A percentile compares a stretch with the other conserved stretches of the same genome.
Evolutionary conservation across 2,329 filamentous ascomycete genomes (phyloP).

Genomic region (Tolypocladium inflatum): DNA sequence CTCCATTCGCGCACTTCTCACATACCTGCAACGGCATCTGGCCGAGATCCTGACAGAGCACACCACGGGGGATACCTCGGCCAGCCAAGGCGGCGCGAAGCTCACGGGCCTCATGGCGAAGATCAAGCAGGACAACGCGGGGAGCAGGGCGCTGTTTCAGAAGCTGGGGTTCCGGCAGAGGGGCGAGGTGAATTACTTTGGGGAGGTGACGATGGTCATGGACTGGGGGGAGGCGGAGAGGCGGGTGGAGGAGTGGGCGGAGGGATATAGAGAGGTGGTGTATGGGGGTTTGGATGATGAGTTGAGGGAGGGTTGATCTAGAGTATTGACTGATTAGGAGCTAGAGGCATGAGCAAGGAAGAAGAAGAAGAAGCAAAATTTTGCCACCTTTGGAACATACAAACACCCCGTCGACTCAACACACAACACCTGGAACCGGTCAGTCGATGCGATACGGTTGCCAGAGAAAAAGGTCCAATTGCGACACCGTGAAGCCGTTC

Average conservation of each 20-base stretch:
- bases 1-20: constrained; percentile 57
- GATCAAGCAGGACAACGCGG: constrained; percentile 45
- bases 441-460: too few relatives aligned
- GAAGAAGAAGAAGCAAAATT: too few relatives aligned
- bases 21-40: constrained; percentile 52
- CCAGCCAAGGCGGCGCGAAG: neutral
- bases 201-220: constrained; percentile 44
- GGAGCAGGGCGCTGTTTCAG: constrained; percentile 41
- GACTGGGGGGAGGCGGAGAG: constrained; percentile 16
- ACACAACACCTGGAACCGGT: too few relatives aligned
- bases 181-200: constrained; percentile 50
- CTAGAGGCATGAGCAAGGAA: too few relatives aligned
- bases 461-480: too few relatives aligned
- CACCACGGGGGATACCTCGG: constrained; percentile 7
- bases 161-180: constrained; percentile 40
- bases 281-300: constrained; percentile 8
- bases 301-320: neutral
- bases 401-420: too few relatives aligned
- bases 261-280: constrained; percentile 12
- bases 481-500: too few relatives aligned
- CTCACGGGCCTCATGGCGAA: constrained; percentile 41
- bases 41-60: constrained; percentile 42
- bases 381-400: too few relatives aligned
- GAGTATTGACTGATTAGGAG: too few relatives aligned
- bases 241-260: constrained; percentile 14